Evolutionary conservation across 495 filamentous ascomycete species (phyloP).

Genomic region (Rusavskia elegans): DNA sequence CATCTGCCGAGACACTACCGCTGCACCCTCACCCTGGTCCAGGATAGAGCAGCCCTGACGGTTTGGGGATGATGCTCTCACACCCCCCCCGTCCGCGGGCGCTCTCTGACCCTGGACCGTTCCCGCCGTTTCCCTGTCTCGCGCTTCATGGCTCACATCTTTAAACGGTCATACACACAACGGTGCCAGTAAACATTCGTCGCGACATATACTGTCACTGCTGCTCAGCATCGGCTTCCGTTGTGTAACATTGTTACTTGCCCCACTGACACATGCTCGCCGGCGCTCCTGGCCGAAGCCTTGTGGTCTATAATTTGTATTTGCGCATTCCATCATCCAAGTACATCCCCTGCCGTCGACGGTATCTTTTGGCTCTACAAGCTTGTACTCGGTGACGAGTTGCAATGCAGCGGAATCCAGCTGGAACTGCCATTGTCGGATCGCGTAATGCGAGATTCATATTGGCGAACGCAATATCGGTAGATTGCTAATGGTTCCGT

Average conservation of each 20-base stretch:
- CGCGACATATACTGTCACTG: not conserved
- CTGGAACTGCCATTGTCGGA: too few species aligned
- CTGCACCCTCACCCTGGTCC: not conserved
- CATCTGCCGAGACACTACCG: slow-evolving; percentile 5
- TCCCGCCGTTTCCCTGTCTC: not conserved
- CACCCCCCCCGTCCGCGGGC: not conserved
- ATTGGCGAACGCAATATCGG: not conserved
- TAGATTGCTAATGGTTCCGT: slow-evolving; percentile 13
- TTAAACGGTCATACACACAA: not conserved
- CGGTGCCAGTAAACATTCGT: not conserved
- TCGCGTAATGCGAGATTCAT: not conserved
- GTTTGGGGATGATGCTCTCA: slow-evolving; percentile 1
- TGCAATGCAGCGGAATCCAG: too few species aligned
- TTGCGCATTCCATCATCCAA: not conserved
- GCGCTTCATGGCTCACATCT: not conserved
- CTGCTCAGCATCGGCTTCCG: not conserved
- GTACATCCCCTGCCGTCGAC: not conserved
- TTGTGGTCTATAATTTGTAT: not conserved
- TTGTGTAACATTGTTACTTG: not conserved
- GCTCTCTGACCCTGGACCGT: slow-evolving; percentile 2
- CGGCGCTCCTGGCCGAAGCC: too few species aligned
- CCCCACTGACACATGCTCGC: too few species aligned
- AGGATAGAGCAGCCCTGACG: not conserved
- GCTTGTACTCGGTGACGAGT: too few species aligned
- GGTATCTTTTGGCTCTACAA: not conserved